Evolutionary conservation across 257 asterid species (phyloP), one percentile per base, ranked within the genome.

Genomic region (Rubia yunnanensis): DNA sequence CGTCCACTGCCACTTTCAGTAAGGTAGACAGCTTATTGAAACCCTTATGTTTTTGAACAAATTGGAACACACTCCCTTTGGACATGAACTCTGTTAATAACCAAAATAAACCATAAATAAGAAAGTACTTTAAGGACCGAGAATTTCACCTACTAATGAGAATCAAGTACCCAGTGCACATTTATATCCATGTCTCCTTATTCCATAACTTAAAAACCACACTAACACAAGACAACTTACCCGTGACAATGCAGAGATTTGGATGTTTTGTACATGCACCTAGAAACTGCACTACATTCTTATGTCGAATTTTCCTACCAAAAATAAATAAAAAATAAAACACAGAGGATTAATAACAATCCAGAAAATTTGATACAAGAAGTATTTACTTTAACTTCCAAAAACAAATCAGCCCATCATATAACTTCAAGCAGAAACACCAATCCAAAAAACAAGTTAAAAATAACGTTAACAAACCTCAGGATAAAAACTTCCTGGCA

Each of bases 201-300:
- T 36, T 49, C 23, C 28, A 28, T 28, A 65, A 58, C 44, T 22
- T 6, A 27, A 7, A n/a, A 52, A 59, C 17, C 59, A 35, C 7
- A 36, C 22, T 13, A 65, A 14, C 6, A n/a, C 20, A 10, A 20
- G 54, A 39, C 54, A 68, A 72, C 32, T 62, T 70, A 77, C 85
- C 82, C 5, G 85, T 80, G 64, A 80, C 82, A 36, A 80, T 80
- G 78, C 85, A 80, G 63, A 80, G 80, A 34, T 72, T 77, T 5
- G 82, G 78, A 24, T 80, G 82, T 39, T 70, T 79, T 38, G 85
- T 80, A 71, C 85, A 80, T 58, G 85, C 85, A n/a, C 85, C 82
- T 34, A 80, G 62, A 64, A 80, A 80, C 54, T 80, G 85, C 55
- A 80, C 85, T 34, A 80, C 85, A 80, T 80, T 72, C 78, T 80